These are phyloP conservation scores for Spathaspora sp. DNA, from an alignment of 1,139 yeast species.

Conservation along the genomic window DNA sequence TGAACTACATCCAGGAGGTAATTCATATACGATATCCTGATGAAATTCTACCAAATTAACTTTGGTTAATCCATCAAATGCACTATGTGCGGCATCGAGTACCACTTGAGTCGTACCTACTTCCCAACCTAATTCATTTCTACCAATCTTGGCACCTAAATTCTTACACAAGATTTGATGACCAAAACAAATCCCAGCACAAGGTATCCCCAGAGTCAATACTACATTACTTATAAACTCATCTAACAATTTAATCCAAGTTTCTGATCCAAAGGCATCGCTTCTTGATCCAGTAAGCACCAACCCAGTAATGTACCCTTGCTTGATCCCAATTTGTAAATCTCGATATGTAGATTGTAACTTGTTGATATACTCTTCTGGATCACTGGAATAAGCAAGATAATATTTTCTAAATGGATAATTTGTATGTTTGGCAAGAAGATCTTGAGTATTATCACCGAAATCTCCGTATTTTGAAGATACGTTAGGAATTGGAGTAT, in stretches of 20 bases:
- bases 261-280: conserved; percentile 52
- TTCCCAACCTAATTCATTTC: conserved; percentile 72
- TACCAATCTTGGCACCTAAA: conserved; percentile 58
- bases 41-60: conserved; percentile 63
- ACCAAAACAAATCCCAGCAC: conserved; percentile 80
- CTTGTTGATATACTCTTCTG: conserved; percentile 4
- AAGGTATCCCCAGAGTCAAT: conserved; percentile 36
- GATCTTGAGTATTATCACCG: conserved; percentile 45
- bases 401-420: conserved; percentile 37
- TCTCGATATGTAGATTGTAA: conserved; percentile 5
- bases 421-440: conserved; percentile 22
- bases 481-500: conserved; percentile 36
- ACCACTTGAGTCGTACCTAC: conserved; percentile 57
- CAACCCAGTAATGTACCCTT: conserved; percentile 42
- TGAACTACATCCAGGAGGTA: conserved; percentile 31
- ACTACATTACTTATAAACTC: conserved; percentile 36
- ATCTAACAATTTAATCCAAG: conserved; percentile 55
- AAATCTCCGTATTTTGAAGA: conserved; percentile 46
- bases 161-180: conserved; percentile 76
- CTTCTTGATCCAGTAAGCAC: conserved; percentile 66
- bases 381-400: conserved; percentile 21
- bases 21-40: conserved; percentile 58
- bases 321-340: conserved; percentile 21
- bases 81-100: conserved; percentile 44
- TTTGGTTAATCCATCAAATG: conserved; percentile 25